phyloP scores from a whole-genome alignment of 1,139 yeast genomes.

The Diutina sp. region DNA sequence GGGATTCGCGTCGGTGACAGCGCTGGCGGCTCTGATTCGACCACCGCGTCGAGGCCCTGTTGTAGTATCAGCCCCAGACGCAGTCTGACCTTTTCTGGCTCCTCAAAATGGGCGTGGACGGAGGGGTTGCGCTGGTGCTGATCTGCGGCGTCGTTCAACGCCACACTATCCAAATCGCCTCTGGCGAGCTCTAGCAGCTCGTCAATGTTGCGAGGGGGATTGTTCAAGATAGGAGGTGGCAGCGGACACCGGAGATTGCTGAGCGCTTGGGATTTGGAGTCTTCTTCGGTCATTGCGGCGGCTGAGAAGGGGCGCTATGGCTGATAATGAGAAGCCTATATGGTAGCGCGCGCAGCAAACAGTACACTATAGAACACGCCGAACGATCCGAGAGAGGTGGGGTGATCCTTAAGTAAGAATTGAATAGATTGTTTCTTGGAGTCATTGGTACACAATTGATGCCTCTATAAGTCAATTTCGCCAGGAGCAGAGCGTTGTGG shows the following conservation, averaged over 20 bases:
- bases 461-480: no score
- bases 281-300: not conserved
- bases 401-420: no score
- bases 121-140: not conserved
- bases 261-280: not conserved
- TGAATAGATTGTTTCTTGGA: no score
- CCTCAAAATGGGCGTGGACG: not conserved
- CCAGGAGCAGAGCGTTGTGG: no score
- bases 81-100: not conserved
- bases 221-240: slow-evolving; percentile 1
- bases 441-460: no score
- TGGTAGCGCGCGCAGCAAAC: not conserved
- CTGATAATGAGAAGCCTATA: not conserved
- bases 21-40: not conserved
- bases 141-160: not conserved
- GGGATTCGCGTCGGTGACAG: not conserved
- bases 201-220: not conserved
- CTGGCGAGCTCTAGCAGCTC: not conserved
- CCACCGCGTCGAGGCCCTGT: not conserved
- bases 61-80: not conserved
- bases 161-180: not conserved
- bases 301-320: not conserved
- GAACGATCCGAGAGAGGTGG: no score
- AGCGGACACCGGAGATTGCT: slow-evolving; percentile 1
- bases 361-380: no score